Conservation (phyloP, 306 rosid species). For the Ormosia semicastrata region DNA sequence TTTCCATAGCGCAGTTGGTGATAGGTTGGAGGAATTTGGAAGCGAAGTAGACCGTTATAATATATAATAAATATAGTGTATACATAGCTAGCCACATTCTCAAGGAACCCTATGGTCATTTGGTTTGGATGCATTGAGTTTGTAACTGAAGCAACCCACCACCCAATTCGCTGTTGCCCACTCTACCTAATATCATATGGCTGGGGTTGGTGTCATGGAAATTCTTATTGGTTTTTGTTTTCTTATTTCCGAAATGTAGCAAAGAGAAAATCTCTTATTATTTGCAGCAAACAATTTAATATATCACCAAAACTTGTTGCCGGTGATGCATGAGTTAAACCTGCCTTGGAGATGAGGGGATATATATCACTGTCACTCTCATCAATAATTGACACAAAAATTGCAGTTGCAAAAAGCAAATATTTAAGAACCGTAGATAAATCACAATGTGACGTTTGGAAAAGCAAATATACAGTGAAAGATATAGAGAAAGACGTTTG, state of each 20-base stretch:
- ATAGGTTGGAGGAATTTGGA: slow-evolving; percentile 19
- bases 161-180: slow-evolving; percentile 8
- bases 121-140: slow-evolving; percentile 11
- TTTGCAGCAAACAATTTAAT: slow-evolving; percentile 30
- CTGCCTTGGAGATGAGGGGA: background rate
- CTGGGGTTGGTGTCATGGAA: slow-evolving; percentile 13
- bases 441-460: background rate
- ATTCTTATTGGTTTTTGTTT: slow-evolving; percentile 1
- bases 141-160: slow-evolving; percentile 49
- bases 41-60: background rate
- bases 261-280: background rate
- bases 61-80: background rate
- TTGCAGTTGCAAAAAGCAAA: background rate
- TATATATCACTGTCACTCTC: slow-evolving; percentile 28
- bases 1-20: background rate
- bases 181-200: slow-evolving; percentile 34
- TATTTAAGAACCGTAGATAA: background rate
- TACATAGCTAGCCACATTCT: slow-evolving; percentile 29
- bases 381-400: slow-evolving; percentile 10
- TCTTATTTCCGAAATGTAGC: slow-evolving; percentile 2
- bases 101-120: slow-evolving; percentile 35
- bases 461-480: background rate
- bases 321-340: slow-evolving; percentile 36
- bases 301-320: slow-evolving; percentile 17
- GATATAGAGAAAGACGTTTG: background rate